A percentile compares a stretch with the other conserved stretches of the same genome.
Evolutionary conservation across 1,139 yeast genomes (phyloP).

Genomic region (Schizosaccharomyces versatilis): DNA sequence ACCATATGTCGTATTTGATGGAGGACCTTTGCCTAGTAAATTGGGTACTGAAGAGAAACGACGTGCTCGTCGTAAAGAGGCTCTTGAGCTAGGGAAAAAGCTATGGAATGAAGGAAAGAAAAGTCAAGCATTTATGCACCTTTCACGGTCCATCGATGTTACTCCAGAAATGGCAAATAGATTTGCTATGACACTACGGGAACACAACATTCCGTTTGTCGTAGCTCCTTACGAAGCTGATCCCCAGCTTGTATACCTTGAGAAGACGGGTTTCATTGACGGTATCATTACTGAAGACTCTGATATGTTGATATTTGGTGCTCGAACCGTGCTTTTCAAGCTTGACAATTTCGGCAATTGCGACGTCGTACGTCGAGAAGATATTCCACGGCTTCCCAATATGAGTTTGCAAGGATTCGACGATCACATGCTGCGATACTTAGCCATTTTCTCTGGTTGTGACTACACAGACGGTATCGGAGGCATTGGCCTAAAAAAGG

Average conservation of each 20-base stretch:
- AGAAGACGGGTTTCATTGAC: constrained; percentile 48
- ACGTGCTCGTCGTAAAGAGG: constrained; percentile 30
- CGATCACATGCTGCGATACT: constrained; percentile 39
- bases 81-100: constrained; percentile 33
- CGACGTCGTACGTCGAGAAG: constrained; percentile 37
- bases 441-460: constrained; percentile 84
- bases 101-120: constrained; percentile 31
- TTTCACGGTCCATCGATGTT: constrained; percentile 63
- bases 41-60: constrained; percentile 51
- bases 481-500: constrained; percentile 60
- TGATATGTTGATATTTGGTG: constrained; percentile 77
- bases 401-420: constrained; percentile 27
- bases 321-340: constrained; percentile 53
- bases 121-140: constrained; percentile 42
- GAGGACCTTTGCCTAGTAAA: constrained; percentile 67
- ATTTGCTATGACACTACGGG: constrained; percentile 48
- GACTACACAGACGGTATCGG: constrained; percentile 80
- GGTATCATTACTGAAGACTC: constrained; percentile 90
- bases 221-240: constrained; percentile 99
- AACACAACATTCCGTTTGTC: constrained; percentile 39
- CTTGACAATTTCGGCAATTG: constrained; percentile 57
- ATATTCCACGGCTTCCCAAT: constrained; percentile 21
- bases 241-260: constrained; percentile 84
- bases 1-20: constrained; percentile 86
- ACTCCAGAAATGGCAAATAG: constrained; percentile 83